phyloP scores from a whole-genome alignment of 106 monocot species.

The Narthecium ossifragum region DNA sequence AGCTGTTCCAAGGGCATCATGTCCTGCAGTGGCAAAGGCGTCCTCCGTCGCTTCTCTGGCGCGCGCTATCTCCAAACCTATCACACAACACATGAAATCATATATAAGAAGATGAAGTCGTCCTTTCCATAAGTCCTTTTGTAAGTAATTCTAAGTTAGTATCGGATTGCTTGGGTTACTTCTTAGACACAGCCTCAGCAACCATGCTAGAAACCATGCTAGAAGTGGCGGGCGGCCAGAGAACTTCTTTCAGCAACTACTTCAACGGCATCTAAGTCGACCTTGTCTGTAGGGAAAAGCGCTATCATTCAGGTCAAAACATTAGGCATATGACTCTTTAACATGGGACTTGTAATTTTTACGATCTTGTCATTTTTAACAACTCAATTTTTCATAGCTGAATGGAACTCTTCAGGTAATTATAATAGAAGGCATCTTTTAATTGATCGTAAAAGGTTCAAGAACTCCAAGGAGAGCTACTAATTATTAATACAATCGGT shows the following conservation, averaged over 20 bases:
- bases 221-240: slow-evolving; percentile 49
- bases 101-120: too few relatives aligned
- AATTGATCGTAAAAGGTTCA: not conserved
- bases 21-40: slow-evolving; percentile 76
- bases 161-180: too few relatives aligned
- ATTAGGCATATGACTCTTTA: slow-evolving; percentile 74
- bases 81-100: not conserved
- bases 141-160: too few relatives aligned
- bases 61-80: slow-evolving; percentile 80
- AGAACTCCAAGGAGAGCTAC: not conserved
- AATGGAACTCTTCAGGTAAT: too few relatives aligned
- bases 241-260: slow-evolving; percentile 61
- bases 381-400: too few relatives aligned
- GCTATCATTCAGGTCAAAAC: too few relatives aligned
- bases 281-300: slow-evolving; percentile 50
- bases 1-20: slow-evolving; percentile 77
- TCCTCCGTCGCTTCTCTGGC: slow-evolving; percentile 85
- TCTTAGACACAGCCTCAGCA: slow-evolving; percentile 53
- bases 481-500: too few relatives aligned
- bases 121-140: too few relatives aligned
- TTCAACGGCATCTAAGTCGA: slow-evolving; percentile 90
- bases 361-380: too few relatives aligned
- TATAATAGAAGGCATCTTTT: too few relatives aligned
- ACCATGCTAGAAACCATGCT: slow-evolving; percentile 58
- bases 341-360: too few relatives aligned